phyloP scores from a whole-genome alignment of 2,329 filamentous ascomycete genomes.

The Zymoseptoria brevis region DNA sequence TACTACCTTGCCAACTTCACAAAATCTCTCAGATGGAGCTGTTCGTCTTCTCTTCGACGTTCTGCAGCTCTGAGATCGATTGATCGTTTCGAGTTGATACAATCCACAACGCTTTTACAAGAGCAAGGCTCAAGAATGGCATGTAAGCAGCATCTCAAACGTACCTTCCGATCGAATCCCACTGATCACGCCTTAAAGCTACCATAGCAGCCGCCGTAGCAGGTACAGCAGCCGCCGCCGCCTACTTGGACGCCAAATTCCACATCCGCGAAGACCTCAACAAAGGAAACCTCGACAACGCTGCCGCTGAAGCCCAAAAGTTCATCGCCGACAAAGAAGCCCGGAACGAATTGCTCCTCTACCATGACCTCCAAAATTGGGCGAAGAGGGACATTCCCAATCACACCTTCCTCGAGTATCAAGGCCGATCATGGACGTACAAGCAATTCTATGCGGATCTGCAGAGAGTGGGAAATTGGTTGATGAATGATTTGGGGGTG shows the following conservation, averaged over 20 bases:
- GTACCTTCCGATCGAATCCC: neutral
- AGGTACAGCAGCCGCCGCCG: constrained; percentile 25
- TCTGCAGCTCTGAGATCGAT: neutral
- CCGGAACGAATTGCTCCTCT: constrained; percentile 17
- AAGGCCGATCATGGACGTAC: constrained; percentile 55
- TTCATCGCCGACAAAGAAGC: constrained; percentile 17
- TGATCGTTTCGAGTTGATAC: neutral
- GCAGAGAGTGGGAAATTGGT: constrained; percentile 66
- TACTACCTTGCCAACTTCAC: neutral
- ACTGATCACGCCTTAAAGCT: neutral
- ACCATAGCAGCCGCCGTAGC: constrained; percentile 21
- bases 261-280: constrained; percentile 56
- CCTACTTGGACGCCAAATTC: constrained; percentile 63
- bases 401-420: constrained; percentile 23
- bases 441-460: constrained; percentile 60
- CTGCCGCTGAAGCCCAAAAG: constrained; percentile 15
- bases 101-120: too few relatives aligned
- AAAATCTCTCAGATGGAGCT: neutral
- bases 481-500: constrained; percentile 49
- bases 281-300: constrained; percentile 16
- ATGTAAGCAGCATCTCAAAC: neutral
- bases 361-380: constrained; percentile 22
- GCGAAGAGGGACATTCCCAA: constrained; percentile 15
- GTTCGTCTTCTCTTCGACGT: neutral
- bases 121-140: neutral